A percentile compares a stretch with the other conserved stretches of the same genome.
Evolutionary conservation across 2,329 filamentous ascomycete genomes (phyloP).

Genomic region (Zymoseptoria tritici): DNA sequence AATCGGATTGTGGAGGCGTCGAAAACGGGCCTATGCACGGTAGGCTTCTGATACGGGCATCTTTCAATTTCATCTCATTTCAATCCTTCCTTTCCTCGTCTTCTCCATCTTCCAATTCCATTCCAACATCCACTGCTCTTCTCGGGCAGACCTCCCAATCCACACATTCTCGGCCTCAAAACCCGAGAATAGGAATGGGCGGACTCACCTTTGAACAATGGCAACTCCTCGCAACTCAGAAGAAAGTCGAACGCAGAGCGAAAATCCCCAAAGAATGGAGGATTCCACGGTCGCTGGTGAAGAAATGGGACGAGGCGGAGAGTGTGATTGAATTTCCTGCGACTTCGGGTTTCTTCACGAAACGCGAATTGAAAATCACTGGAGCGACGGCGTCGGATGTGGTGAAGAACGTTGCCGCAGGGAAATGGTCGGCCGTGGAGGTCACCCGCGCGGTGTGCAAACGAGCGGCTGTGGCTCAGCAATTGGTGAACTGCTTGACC

Average conservation of each 20-base stretch:
- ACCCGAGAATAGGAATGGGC: not conserved
- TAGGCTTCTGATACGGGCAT: not conserved
- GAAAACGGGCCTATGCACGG: not conserved
- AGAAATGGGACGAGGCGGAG: conserved; percentile 40
- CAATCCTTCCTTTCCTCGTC: not conserved
- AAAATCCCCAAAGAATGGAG: conserved; percentile 40
- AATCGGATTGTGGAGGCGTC: not conserved
- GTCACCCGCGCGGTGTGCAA: conserved; percentile 38
- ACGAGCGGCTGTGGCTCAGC: conserved; percentile 42
- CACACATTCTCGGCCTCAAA: not conserved
- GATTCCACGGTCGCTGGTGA: conserved; percentile 35
- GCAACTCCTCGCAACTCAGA: conserved; percentile 35
- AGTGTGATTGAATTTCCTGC: conserved; percentile 17
- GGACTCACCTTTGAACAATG: conserved; percentile 21
- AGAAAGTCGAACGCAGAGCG: conserved; percentile 34
- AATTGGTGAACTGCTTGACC: conserved; percentile 41
- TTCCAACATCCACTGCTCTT: not conserved
- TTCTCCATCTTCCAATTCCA: not conserved
- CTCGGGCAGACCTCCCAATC: not conserved
- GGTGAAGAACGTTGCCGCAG: conserved; percentile 6
- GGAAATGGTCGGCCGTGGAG: conserved; percentile 7
- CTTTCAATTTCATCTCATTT: not conserved
- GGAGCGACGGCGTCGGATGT: conserved; percentile 35
- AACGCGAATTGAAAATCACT: conserved; percentile 47
- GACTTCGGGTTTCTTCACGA: conserved; percentile 6